Evolutionary conservation across 1,284 basidiomycete species (phyloP).

Genomic region (Earliella scabrosa): DNA sequence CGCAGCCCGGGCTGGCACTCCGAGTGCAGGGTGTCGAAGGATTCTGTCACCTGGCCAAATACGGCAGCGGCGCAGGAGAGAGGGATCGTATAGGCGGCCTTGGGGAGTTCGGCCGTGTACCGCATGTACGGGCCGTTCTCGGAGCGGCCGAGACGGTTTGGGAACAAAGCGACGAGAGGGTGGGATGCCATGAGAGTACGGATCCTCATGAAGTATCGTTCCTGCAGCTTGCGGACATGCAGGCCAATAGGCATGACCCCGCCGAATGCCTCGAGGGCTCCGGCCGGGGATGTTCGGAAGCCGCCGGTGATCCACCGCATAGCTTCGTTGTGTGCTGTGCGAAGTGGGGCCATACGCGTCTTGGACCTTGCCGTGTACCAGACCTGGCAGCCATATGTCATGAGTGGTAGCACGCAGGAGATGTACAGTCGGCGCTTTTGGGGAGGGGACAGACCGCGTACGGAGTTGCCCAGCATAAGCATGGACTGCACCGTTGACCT

Average conservation of each 20-base stretch:
- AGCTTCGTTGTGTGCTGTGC: background rate
- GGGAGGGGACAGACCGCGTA: background rate
- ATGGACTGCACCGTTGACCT: background rate
- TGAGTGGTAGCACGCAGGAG: background rate
- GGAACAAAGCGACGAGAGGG: background rate
- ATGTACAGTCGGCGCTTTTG: background rate
- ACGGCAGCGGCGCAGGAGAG: background rate
- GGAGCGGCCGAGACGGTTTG: background rate
- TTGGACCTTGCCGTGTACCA: background rate
- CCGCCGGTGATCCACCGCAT: constrained; percentile 13
- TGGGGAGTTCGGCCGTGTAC: background rate
- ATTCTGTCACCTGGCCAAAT: background rate
- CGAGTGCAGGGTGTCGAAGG: background rate
- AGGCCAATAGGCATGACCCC: constrained; percentile 1
- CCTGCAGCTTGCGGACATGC: background rate
- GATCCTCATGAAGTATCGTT: background rate
- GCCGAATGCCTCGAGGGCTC: background rate
- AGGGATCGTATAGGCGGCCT: background rate
- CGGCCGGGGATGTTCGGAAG: constrained; percentile 5
- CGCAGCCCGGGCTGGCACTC: constrained; percentile 2
- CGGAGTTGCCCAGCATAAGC: background rate
- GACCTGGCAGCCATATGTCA: background rate
- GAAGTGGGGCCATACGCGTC: no score
- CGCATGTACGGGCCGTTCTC: background rate
- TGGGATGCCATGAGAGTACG: background rate